Conservation (phyloP, 2,329 filamentous ascomycete species). For the Ceratocystis eucalypticola region DNA sequence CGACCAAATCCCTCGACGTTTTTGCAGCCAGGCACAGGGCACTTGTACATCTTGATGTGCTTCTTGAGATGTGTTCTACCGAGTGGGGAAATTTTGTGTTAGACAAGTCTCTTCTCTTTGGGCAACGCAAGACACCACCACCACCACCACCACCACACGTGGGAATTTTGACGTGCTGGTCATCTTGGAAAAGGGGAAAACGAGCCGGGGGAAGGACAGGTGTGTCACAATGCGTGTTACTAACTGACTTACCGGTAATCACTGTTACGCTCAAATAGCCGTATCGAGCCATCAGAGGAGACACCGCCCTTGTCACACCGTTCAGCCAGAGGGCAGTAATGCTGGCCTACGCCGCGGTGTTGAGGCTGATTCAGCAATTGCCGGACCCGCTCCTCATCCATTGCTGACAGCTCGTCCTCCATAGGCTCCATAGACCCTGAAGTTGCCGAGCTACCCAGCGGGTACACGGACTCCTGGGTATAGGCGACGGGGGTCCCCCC, state of each 20-base stretch:
- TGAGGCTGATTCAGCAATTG: conserved; percentile 17
- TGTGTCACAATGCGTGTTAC: neutral
- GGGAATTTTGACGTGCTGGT: neutral
- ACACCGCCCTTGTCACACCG: conserved; percentile 17
- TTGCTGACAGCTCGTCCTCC: conserved; percentile 14
- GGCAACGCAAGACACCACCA: neutral
- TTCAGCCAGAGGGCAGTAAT: conserved; percentile 14
- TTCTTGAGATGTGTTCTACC: conserved; percentile 18
- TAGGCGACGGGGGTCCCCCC: neutral
- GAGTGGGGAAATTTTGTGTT: neutral
- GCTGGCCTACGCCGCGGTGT: conserved; percentile 17
- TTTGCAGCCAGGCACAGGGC: conserved; percentile 16
- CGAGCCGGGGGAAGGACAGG: neutral
- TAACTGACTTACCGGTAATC: conserved; percentile 14
- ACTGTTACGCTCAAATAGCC: conserved; percentile 18
- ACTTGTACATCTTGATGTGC: conserved; percentile 19
- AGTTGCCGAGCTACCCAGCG: conserved; percentile 1
- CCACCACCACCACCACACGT: neutral
- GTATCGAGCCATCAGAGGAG: conserved; percentile 8
- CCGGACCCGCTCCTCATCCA: conserved; percentile 15
- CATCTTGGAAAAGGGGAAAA: neutral
- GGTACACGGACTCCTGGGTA: conserved; percentile 6
- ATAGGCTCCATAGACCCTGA: conserved; percentile 14
- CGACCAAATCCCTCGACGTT: conserved; percentile 18
- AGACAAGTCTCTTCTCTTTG: neutral